phyloP scores from a whole-genome alignment of 345 rosid genomes.

The Raphanus raphanistrum region DNA sequence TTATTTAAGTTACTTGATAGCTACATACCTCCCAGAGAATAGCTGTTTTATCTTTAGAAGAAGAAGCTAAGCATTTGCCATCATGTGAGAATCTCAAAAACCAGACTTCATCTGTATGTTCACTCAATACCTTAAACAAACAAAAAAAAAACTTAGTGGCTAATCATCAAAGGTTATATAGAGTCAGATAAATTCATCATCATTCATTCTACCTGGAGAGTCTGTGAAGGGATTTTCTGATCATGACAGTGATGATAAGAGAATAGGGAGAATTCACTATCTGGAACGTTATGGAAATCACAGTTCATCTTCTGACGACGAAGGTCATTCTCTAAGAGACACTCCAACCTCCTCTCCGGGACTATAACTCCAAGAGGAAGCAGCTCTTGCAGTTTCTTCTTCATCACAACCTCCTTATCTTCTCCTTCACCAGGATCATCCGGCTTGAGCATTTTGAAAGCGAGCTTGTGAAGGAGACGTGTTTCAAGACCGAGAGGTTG shows the following conservation, averaged over 20 bases:
- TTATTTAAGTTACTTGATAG: not conserved
- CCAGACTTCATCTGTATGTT: constrained; percentile 63
- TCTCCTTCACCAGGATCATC: not conserved
- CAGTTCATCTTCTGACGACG: constrained; percentile 38
- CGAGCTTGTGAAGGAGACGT: not conserved
- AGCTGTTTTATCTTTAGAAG: constrained; percentile 30
- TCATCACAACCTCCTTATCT: not conserved
- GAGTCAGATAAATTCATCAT: not conserved
- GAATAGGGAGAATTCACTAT: constrained; percentile 50
- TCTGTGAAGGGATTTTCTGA: constrained; percentile 49
- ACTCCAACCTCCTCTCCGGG: constrained; percentile 54
- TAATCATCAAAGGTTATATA: not conserved
- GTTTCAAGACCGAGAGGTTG: not conserved
- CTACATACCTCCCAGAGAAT: not conserved
- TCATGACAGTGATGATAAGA: constrained; percentile 47
- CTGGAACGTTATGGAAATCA: constrained; percentile 43
- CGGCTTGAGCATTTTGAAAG: not conserved
- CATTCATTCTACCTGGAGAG: constrained; percentile 47
- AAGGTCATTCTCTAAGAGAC: constrained; percentile 48
- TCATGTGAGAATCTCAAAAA: constrained; percentile 58
- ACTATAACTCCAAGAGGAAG: constrained; percentile 33
- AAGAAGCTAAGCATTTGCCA: constrained; percentile 62
- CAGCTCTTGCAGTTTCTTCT: not conserved
- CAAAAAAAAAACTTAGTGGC: not conserved
- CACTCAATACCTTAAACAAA: constrained; percentile 38